Conservation (phyloP, 768 basidiomycete genomes). For the Goffeauzyma gilvescens region DNA sequence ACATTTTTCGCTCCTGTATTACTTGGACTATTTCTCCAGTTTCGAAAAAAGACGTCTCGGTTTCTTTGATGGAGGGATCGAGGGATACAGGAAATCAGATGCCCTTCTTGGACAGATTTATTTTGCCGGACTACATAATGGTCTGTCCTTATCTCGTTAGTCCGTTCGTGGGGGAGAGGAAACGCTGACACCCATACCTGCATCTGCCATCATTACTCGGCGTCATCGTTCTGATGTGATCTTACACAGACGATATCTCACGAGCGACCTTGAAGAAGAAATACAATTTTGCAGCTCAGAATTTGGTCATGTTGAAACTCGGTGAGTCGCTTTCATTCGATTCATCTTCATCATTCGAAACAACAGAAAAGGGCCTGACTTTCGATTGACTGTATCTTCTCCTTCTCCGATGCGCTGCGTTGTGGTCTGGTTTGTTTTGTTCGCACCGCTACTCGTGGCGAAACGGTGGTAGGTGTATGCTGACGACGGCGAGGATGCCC, state of each 20-base stretch:
- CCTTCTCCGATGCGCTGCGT: no score
- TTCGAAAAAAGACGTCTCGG: conserved; percentile 31
- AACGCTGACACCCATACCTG: background rate
- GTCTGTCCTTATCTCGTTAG: background rate
- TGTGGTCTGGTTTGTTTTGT: no score
- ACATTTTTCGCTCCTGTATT: background rate
- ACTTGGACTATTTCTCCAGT: background rate
- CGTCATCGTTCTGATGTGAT: no score
- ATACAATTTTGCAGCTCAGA: conserved; percentile 10
- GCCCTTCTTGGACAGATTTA: conserved; percentile 10
- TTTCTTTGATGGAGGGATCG: conserved; percentile 27
- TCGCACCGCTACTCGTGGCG: no score
- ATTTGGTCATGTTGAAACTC: conserved; percentile 6
- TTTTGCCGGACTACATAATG: conserved; percentile 10
- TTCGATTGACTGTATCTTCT: no score
- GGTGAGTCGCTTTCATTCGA: no score
- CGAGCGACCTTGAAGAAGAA: conserved; percentile 8
- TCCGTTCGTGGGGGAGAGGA: background rate
- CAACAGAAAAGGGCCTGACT: no score
- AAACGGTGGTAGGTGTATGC: no score
- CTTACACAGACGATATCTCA: conserved; percentile 6
- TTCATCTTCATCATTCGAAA: no score
- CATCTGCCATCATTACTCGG: no score
- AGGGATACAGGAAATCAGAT: conserved; percentile 28
- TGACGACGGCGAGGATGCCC: no score